A percentile compares a stretch with the other conserved stretches of the same genome.
Evolutionary conservation across 2,329 filamentous ascomycete genomes (phyloP).

Genomic region (Byssochlamys sp.): DNA sequence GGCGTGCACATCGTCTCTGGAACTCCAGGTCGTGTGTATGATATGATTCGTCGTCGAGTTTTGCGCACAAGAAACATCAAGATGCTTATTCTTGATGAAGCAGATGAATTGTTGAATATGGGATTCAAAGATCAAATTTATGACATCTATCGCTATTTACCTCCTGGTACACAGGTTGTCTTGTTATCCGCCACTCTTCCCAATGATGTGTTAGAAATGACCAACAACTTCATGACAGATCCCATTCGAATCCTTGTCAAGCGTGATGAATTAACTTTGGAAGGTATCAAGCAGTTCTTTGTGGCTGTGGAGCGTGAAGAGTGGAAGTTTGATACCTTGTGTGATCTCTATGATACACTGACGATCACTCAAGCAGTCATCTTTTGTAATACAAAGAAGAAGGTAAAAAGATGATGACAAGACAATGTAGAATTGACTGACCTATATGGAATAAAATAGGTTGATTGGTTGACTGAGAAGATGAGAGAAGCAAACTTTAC

Average conservation of each 20-base stretch:
- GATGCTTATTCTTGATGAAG: constrained; percentile 99
- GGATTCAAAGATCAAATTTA: constrained; percentile 99
- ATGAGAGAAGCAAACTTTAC: constrained; percentile 97
- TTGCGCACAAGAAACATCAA: constrained; percentile 97
- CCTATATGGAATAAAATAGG: constrained; percentile 99
- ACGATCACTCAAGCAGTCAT: too few species aligned
- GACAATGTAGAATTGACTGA: constrained; percentile 97
- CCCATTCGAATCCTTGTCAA: too few species aligned
- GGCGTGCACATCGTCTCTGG: constrained; percentile 95
- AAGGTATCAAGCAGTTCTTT: too few species aligned
- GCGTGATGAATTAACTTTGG: too few species aligned
- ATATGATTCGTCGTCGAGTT: constrained; percentile 98
- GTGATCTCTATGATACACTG: too few species aligned
- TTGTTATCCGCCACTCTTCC: constrained; percentile 97
- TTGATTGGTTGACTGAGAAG: constrained; percentile 99
- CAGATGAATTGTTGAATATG: constrained; percentile 89
- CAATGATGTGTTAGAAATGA: constrained; percentile 97
- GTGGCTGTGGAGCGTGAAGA: too few species aligned
- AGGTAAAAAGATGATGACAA: constrained; percentile 99
- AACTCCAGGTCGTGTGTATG: constrained; percentile 93
- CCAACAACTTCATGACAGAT: too few species aligned
- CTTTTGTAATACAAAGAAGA: too few species aligned
- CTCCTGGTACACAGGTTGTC: constrained; percentile 95
- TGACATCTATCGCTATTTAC: constrained; percentile 98
- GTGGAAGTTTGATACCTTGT: too few species aligned